Evolutionary conservation across 2,329 filamentous ascomycete species (phyloP), one percentile per base, ranked within the genome.

Genomic region (Hypomyces perniciosus): DNA sequence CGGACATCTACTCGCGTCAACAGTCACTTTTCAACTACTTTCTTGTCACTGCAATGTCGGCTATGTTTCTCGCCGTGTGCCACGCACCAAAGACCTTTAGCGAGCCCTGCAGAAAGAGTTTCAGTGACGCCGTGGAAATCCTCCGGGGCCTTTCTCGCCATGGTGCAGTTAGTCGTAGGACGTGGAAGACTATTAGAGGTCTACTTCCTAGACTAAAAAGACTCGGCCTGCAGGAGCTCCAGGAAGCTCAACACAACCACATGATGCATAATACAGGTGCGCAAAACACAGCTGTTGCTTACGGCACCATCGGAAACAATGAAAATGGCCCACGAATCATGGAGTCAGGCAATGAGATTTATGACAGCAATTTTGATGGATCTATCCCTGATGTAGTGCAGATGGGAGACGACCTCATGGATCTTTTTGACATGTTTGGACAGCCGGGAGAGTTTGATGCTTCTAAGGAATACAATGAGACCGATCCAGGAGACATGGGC

Each of bases 61-160:
- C 48, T 63, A 63, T 75, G 1, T 69, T 73, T 30, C 63, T 74
- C 0, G 74, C 73, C 1, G 72, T 76, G 0, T 66, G 72, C 3
- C 71, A 76, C 54, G 72, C 69, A 0, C 72, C 74, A 0, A 61
- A 63, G 2, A 62, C 62, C 2, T 77, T 75, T 45, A 67, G 70
- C 3, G 67, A 66, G 7, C 58, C 59, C 0, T 69, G 66, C 46
- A 59, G 64, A 4, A 61, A 63, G 33, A 64, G 54, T 4, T 70
- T 70, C 28, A 51, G 60, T 3, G 61, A 65, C 0, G 67, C 64
- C 0, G 60, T 68, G 2, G 61, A 65, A 1, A 58, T 70, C 0
- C 60, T 71, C 1, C 57, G 61, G 9, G 61, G 60, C 0, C 61
- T 70, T 20, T 69, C 67, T 1, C 57, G 61, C 0, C 56, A 68